phyloP scores from a whole-genome alignment of 257 asterid species.

The Parsonsia alboflavescens region DNA sequence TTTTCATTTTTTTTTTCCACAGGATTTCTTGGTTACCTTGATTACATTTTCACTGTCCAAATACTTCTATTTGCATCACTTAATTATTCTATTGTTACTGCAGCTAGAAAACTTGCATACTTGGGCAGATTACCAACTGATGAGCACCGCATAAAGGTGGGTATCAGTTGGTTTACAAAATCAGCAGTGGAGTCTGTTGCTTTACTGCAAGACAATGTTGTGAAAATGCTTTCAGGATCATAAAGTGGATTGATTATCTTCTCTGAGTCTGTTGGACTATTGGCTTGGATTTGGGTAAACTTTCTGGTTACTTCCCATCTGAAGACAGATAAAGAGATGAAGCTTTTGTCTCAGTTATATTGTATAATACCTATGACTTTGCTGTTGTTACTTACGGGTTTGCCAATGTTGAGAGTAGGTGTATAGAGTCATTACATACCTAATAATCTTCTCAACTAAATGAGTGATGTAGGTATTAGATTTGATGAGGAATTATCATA shows the following conservation, averaged over 20 bases:
- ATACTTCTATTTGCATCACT: not conserved
- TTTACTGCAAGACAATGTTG: conserved; percentile 49
- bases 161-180: conserved; percentile 85
- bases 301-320: too few relatives aligned
- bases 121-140: conserved; percentile 82
- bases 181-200: conserved; percentile 80
- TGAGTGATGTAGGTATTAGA: too few relatives aligned
- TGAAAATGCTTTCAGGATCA: conserved; percentile 51
- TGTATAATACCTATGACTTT: too few relatives aligned
- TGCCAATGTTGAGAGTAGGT: too few relatives aligned
- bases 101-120: conserved; percentile 91
- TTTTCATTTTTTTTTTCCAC: too few relatives aligned
- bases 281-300: not conserved
- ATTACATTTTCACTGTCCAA: not conserved
- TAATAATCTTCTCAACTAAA: too few relatives aligned
- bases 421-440: too few relatives aligned
- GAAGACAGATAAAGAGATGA: too few relatives aligned
- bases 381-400: too few relatives aligned
- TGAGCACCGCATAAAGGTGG: conserved; percentile 85
- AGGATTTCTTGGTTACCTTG: conserved; percentile 9
- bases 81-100: conserved; percentile 16
- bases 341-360: too few relatives aligned
- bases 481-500: too few relatives aligned
- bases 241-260: conserved; percentile 9
- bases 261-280: not conserved